phyloP scores from a whole-genome alignment of 495 filamentous ascomycete genomes.

The Apiosordaria backusii region DNA sequence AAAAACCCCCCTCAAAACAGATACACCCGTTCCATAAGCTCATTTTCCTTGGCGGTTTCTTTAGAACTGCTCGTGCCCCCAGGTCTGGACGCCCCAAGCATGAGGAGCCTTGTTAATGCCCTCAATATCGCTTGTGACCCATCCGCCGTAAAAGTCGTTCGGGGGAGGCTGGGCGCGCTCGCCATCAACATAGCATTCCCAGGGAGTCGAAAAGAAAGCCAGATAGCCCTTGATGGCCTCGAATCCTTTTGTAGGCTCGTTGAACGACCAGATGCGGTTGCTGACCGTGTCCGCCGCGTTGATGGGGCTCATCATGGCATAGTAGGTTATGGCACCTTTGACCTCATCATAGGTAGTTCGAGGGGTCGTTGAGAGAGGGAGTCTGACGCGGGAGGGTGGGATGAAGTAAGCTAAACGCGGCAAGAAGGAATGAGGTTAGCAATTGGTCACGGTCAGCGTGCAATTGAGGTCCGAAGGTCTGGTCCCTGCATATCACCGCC shows the following conservation, averaged over 20 bases:
- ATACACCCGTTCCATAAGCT: not conserved
- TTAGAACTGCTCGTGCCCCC: conserved; percentile 13
- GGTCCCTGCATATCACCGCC: not conserved
- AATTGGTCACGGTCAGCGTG: not conserved
- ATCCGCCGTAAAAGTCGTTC: conserved; percentile 58
- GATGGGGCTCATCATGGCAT: conserved; percentile 37
- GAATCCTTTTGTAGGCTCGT: conserved; percentile 46
- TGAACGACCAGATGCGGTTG: conserved; percentile 55
- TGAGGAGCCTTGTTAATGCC: conserved; percentile 48
- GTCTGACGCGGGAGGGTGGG: conserved; percentile 40
- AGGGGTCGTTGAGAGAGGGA: conserved; percentile 42
- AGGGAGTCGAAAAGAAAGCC: conserved; percentile 52
- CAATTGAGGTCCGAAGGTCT: not conserved
- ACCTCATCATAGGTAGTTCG: conserved; percentile 53
- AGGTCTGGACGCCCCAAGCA: conserved; percentile 38
- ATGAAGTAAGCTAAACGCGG: conserved; percentile 46
- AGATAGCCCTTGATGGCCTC: conserved; percentile 49
- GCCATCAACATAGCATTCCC: conserved; percentile 60
- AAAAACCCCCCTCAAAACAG: conserved; percentile 6
- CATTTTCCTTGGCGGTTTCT: not conserved
- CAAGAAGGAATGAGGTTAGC: not conserved
- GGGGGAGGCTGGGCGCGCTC: conserved; percentile 54
- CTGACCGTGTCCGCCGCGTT: conserved; percentile 36
- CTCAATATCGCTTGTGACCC: conserved; percentile 55
- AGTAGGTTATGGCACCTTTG: conserved; percentile 55